These are phyloP conservation scores for Didymella arachidicola DNA, from an alignment of 2,329 filamentous ascomycete genomes.

Conservation along the genomic window DNA sequence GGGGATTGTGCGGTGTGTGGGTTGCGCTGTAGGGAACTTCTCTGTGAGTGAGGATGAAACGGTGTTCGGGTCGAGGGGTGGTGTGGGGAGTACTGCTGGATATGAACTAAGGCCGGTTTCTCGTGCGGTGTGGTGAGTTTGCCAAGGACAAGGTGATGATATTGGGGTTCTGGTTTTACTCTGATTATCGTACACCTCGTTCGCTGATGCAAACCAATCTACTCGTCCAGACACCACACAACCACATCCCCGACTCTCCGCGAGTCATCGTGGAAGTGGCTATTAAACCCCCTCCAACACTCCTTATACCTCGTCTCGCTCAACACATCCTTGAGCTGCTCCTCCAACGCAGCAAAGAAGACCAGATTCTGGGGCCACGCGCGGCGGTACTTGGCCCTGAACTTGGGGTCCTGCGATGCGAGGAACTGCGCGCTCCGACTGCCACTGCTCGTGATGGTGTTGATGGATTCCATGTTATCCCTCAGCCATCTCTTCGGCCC, in stretches of 20 bases:
- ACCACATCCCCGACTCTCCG: constrained; percentile 68
- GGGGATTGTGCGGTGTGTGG: too few relatives aligned
- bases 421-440: constrained; percentile 36
- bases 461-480: constrained; percentile 50
- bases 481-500: constrained; percentile 51
- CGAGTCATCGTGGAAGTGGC: constrained; percentile 69
- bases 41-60: too few relatives aligned
- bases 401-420: constrained; percentile 33
- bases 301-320: constrained; percentile 60
- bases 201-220: not conserved
- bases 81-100: too few relatives aligned
- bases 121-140: too few relatives aligned
- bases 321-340: constrained; percentile 55
- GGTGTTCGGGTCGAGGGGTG: too few relatives aligned
- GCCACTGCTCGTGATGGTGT: constrained; percentile 29
- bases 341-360: constrained; percentile 67
- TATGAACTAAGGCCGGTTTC: too few relatives aligned
- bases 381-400: constrained; percentile 28
- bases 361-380: constrained; percentile 58
- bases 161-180: too few relatives aligned
- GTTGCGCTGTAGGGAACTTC: too few relatives aligned
- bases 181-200: not conserved
- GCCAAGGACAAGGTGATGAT: too few relatives aligned
- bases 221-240: constrained; percentile 60
- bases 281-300: constrained; percentile 68